A percentile compares a stretch with the other conserved stretches of the same genome.
These are phyloP conservation scores for Auricularia sp. DNA, from an alignment of 768 basidiomycete species.

Conservation along the genomic window DNA sequence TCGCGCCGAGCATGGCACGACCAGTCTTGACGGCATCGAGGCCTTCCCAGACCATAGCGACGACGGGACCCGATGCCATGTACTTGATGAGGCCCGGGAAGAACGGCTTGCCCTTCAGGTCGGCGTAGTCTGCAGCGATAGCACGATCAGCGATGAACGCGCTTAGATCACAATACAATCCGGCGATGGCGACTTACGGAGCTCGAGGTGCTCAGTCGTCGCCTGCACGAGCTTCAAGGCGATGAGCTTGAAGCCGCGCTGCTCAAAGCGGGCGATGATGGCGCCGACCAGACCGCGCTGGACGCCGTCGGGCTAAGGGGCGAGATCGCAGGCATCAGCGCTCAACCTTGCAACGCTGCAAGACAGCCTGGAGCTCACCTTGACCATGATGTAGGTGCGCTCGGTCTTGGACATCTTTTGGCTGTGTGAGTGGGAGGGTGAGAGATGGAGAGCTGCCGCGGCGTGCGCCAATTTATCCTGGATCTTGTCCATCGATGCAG, in stretches of 20 bases:
- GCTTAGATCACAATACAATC: not conserved
- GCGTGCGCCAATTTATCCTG: not conserved
- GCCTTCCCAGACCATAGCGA: conserved; percentile 92
- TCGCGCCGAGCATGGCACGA: conserved; percentile 90
- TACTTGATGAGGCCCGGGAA: conserved; percentile 95
- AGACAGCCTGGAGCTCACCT: conserved; percentile 38
- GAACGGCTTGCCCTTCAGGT: conserved; percentile 89
- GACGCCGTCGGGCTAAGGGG: conserved; percentile 88
- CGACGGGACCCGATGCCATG: conserved; percentile 93
- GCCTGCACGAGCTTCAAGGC: conserved; percentile 87
- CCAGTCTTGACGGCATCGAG: conserved; percentile 91
- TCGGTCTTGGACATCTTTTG: conserved; percentile 57
- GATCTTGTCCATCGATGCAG: not conserved
- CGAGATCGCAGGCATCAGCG: not conserved
- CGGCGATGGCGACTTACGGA: conserved; percentile 40
- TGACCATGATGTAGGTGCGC: conserved; percentile 99
- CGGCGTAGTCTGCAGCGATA: conserved; percentile 69
- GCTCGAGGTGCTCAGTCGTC: conserved; percentile 76
- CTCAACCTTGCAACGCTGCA: conserved; percentile 1
- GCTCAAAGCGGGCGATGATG: conserved; percentile 94
- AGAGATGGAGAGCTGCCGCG: not conserved
- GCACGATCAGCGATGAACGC: conserved; percentile 1
- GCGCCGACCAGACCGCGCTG: conserved; percentile 91
- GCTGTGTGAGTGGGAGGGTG: not conserved
- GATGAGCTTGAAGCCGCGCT: conserved; percentile 94